Base-by-base conservation (phyloP, 129 eudicot species). In the Kitagawia praeruptora region DNA sequence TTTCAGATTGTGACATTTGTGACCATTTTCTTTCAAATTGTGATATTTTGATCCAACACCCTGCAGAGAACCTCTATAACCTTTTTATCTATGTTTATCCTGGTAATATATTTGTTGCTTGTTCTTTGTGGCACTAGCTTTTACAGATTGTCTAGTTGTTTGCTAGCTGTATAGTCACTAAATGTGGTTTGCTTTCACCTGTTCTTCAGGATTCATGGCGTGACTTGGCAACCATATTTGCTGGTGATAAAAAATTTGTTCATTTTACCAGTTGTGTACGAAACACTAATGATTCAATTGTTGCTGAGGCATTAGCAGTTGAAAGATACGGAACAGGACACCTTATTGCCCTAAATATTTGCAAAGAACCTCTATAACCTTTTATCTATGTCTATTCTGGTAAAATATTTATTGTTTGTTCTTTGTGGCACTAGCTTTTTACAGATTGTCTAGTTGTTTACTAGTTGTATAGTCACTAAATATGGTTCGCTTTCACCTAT, bases 121-220 rank as follows among this genome's bases (percentile, higher is more conserved):
- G 71, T 49, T 74, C 40, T 74, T n/a, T n/a, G 15, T 70, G 13
- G 25, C 54, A 27, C 53, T 38, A 28, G 74, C 6, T 1, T 78
- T 79, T 75, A 46, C 40, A 80, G 58, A 64, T 70, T 78, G 71
- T 77, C 31, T 56, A 53, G 67, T 71, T 75, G 54, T 42, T 54
- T 53, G 6, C 61, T 51, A 23, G 8, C 9, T 44, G 13, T 38
- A 67, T n/a, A 38, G 80, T 72, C 67, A 79, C 75, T 67, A 46
- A 71, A 70, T 31, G 49, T 61, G 13, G 42, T 76, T n/a, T 66
- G 47, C 74, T 69, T 42, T 84, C 78, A 76, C 47, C 76, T 78
- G 66, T 21, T 79, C 67, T 91, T 85, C 90, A 95, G 98, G 97
- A 89, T 44, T 86, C 98, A 11, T 95, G 98, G 98, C 86, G 83